Conservation (phyloP, 768 basidiomycete species). For the Naganishia kalamii region DNA sequence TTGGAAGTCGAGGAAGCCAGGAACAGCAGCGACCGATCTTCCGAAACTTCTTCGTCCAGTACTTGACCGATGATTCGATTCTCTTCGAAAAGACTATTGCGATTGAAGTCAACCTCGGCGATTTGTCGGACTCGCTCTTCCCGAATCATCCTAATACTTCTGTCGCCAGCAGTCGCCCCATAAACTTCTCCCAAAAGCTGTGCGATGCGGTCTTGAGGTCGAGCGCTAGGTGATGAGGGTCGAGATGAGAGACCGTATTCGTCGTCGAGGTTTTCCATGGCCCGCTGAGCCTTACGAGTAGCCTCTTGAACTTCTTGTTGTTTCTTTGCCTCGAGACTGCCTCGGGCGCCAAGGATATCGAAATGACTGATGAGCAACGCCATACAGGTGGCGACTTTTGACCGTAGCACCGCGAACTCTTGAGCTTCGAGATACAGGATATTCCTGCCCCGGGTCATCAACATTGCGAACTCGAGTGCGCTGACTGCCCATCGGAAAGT, state of each 20-base stretch:
- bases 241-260: slow-evolving; percentile 38
- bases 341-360: slow-evolving; percentile 91
- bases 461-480: slow-evolving; percentile 84
- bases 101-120: slow-evolving; percentile 45
- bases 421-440: slow-evolving; percentile 80
- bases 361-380: slow-evolving; percentile 94
- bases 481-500: slow-evolving; percentile 98
- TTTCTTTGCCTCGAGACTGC: slow-evolving; percentile 75
- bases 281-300: slow-evolving; percentile 47
- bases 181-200: slow-evolving; percentile 22
- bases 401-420: slow-evolving; percentile 82
- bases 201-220: slow-evolving; percentile 20
- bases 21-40: slow-evolving; percentile 88
- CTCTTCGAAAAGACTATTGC: slow-evolving; percentile 57
- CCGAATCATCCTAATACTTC: slow-evolving; percentile 68
- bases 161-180: slow-evolving; percentile 36
- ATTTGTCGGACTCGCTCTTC: slow-evolving; percentile 59
- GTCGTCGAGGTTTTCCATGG: slow-evolving; percentile 52
- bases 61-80: slow-evolving; percentile 75
- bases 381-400: slow-evolving; percentile 92
- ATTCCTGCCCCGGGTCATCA: slow-evolving; percentile 77
- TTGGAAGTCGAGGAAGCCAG: slow-evolving; percentile 93
- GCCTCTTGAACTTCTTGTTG: slow-evolving; percentile 77
- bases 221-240: slow-evolving; percentile 30
- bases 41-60: slow-evolving; percentile 83